A percentile compares a stretch with the other conserved stretches of the same genome.
Conservation (phyloP, 2,329 filamentous ascomycete genomes). For the Tympanopsis confertula region DNA sequence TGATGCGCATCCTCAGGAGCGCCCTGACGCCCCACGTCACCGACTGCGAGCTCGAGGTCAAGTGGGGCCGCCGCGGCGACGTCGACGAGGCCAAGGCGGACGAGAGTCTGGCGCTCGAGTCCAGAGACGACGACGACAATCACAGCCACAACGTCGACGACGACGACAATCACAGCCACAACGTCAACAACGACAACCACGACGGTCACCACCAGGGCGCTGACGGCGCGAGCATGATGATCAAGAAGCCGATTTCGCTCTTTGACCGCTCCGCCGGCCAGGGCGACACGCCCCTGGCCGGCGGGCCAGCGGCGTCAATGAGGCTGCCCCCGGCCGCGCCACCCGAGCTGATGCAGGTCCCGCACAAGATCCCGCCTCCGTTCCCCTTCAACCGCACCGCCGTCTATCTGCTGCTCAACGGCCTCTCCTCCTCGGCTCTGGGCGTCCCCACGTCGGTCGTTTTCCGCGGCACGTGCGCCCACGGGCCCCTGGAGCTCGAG, state of each 20-base stretch:
- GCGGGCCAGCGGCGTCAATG: conserved; percentile 9
- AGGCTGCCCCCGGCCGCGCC: conserved; percentile 7
- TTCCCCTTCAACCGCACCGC: conserved; percentile 56
- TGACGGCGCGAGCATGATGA: background rate
- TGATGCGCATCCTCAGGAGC: conserved; percentile 61
- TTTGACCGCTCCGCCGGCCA: conserved; percentile 36
- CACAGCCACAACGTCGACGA: conserved; percentile 12
- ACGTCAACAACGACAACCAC: conserved; percentile 6
- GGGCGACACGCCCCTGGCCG: conserved; percentile 22
- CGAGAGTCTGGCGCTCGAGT: conserved; percentile 31
- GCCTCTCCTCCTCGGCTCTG: conserved; percentile 23
- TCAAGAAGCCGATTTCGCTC: conserved; percentile 40
- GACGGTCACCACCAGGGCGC: background rate
- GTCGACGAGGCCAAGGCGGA: conserved; percentile 31
- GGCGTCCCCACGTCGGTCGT: conserved; percentile 45
- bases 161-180: conserved; percentile 6
- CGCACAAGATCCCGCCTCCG: conserved; percentile 48
- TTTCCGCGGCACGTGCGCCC: conserved; percentile 40
- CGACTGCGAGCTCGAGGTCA: conserved; percentile 50
- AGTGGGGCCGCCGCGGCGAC: conserved; percentile 9
- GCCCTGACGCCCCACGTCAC: conserved; percentile 54
- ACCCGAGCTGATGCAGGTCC: conserved; percentile 53
- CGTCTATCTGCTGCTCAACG: conserved; percentile 47
- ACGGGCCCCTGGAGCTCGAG: conserved; percentile 49
- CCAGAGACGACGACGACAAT: conserved; percentile 9